A percentile compares a stretch with the other conserved stretches of the same genome.
Evolutionary conservation across 805 yeast genomes (phyloP).

Genomic region (Spathaspora arborariae): DNA sequence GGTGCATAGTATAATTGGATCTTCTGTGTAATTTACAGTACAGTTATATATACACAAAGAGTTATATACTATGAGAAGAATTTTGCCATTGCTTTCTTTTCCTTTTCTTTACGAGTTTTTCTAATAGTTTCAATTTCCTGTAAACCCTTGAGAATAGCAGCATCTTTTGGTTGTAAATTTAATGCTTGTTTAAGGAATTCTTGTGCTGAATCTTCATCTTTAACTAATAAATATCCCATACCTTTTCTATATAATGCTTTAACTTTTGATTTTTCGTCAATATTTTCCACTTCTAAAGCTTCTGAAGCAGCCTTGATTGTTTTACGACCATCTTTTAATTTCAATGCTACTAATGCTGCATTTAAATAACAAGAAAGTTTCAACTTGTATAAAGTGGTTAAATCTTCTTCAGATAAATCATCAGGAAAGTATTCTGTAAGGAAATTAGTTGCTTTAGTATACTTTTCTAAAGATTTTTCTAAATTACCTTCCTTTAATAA

Average conservation of each 20-base stretch:
- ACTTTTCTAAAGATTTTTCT: constrained; percentile 59
- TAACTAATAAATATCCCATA: constrained; percentile 57
- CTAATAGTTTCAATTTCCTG: constrained; percentile 51
- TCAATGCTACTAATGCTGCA: constrained; percentile 69
- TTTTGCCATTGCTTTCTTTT: constrained; percentile 71
- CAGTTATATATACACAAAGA: neutral
- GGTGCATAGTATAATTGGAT: neutral
- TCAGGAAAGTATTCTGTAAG: constrained; percentile 73
- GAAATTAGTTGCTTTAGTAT: constrained; percentile 67
- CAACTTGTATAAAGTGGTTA: constrained; percentile 46
- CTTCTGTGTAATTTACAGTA: neutral
- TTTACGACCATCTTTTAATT: constrained; percentile 50
- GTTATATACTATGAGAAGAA: constrained; percentile 43
- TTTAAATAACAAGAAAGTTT: constrained; percentile 67
- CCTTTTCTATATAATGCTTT: constrained; percentile 90
- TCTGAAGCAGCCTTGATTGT: constrained; percentile 59
- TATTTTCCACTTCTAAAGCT: constrained; percentile 58
- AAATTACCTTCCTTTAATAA: constrained; percentile 64
- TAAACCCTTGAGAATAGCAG: constrained; percentile 64
- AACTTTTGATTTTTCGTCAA: constrained; percentile 67
- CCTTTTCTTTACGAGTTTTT: constrained; percentile 57
- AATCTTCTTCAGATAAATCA: constrained; percentile 53
- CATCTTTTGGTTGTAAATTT: constrained; percentile 62
- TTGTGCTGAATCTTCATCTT: constrained; percentile 70
- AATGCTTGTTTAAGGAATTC: constrained; percentile 64